phyloP scores from a whole-genome alignment of 2,329 filamentous ascomycete genomes.

The Beauveria bassiana region DNA sequence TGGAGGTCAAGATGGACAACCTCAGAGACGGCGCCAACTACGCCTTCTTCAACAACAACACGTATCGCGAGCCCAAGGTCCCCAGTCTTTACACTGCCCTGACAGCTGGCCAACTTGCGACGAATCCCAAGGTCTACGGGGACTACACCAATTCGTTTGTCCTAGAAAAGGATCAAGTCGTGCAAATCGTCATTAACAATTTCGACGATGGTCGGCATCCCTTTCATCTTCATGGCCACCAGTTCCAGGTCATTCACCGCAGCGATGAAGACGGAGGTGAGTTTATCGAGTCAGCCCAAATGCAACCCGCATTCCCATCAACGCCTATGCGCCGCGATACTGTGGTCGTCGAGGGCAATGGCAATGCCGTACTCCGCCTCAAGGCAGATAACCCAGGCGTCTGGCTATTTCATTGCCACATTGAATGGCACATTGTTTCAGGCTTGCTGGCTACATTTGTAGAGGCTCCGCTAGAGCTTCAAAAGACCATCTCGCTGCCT shows the following conservation, averaged over 20 bases:
- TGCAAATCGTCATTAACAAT: slow-evolving; percentile 73
- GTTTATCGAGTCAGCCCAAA: slow-evolving; percentile 40
- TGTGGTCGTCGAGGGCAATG: slow-evolving; percentile 54
- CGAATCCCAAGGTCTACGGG: slow-evolving; percentile 57
- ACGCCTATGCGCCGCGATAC: slow-evolving; percentile 63
- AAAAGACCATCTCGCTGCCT: slow-evolving; percentile 53
- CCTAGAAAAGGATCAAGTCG: slow-evolving; percentile 56
- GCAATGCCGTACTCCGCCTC: slow-evolving; percentile 63
- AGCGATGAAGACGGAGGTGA: slow-evolving; percentile 49
- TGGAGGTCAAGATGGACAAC: slow-evolving; percentile 57
- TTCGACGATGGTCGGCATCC: slow-evolving; percentile 63
- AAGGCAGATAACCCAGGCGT: slow-evolving; percentile 59
- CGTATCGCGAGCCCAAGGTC: slow-evolving; percentile 67
- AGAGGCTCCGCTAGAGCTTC: slow-evolving; percentile 55
- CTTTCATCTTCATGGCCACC: slow-evolving; percentile 72
- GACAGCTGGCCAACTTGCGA: slow-evolving; percentile 51
- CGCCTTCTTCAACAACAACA: slow-evolving; percentile 69
- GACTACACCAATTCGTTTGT: slow-evolving; percentile 59
- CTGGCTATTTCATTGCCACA: slow-evolving; percentile 74
- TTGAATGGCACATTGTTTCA: slow-evolving; percentile 66
- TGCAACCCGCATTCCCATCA: slow-evolving; percentile 39
- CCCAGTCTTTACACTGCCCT: slow-evolving; percentile 73
- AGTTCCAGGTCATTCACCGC: slow-evolving; percentile 61
- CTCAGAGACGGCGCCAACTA: slow-evolving; percentile 52
- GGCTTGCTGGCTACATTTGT: slow-evolving; percentile 60